A percentile compares a stretch with the other conserved stretches of the same genome.
phyloP scores from a whole-genome alignment of 371 early-diverging fungal genomes.

The Vairimorpha ceranae region DNA sequence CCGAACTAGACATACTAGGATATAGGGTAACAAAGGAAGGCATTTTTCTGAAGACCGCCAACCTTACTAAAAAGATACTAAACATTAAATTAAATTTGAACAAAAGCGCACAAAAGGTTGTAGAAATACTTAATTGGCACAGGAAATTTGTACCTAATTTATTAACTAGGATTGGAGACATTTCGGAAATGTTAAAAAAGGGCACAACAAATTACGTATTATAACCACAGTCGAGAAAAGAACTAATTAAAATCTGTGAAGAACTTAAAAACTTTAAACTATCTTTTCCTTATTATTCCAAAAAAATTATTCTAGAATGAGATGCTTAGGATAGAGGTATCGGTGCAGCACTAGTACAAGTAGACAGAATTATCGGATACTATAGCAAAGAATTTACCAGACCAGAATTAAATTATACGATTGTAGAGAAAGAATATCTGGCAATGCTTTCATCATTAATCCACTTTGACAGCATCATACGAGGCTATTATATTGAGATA shows the following conservation, averaged over 20 bases:
- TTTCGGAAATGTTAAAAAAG: slow-evolving; percentile 5
- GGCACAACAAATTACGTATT: not conserved
- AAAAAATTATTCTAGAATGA: slow-evolving; percentile 31
- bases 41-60: not conserved
- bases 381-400: slow-evolving; percentile 16
- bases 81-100: not conserved
- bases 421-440: slow-evolving; percentile 42
- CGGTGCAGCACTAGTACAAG: slow-evolving; percentile 40
- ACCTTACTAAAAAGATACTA: not conserved
- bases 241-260: not conserved
- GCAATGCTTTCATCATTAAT: slow-evolving; percentile 21
- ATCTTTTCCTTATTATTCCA: slow-evolving; percentile 33
- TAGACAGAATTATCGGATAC: slow-evolving; percentile 13
- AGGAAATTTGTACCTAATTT: not conserved
- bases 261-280: not conserved
- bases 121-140: slow-evolving; percentile 9
- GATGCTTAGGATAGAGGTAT: slow-evolving; percentile 46
- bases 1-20: slow-evolving; percentile 27
- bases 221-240: not conserved
- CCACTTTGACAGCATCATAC: slow-evolving; percentile 23
- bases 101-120: not conserved
- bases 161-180: not conserved
- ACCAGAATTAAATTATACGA: slow-evolving; percentile 39
- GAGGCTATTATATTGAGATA: slow-evolving; percentile 31
- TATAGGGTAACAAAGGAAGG: not conserved